phyloP scores from a whole-genome alignment of 208 protist species.

The Wallacemonas sp. region DNA sequence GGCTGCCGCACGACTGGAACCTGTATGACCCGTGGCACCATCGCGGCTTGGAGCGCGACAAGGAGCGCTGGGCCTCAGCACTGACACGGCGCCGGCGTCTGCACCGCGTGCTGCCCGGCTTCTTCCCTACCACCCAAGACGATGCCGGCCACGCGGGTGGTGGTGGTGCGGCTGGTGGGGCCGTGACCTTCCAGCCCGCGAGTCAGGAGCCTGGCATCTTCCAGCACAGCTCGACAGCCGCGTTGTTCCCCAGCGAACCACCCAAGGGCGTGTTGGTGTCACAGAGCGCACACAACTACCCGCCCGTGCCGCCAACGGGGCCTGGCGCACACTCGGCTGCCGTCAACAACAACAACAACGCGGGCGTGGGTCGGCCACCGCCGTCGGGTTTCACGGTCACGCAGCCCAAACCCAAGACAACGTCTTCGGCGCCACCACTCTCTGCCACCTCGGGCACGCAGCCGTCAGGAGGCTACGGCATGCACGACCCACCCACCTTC shows the following conservation, averaged over 20 bases:
- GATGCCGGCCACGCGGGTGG: neutral
- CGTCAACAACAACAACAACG: neutral
- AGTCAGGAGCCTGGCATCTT: too few relatives aligned
- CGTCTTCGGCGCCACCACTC: too few relatives aligned
- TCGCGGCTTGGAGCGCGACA: constrained; percentile 12
- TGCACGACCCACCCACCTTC: too few relatives aligned
- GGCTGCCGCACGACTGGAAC: constrained; percentile 14
- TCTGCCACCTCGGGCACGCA: too few relatives aligned
- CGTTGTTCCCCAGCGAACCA: neutral
- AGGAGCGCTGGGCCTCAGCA: constrained; percentile 6
- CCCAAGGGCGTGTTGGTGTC: too few relatives aligned
- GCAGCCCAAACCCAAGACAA: too few relatives aligned
- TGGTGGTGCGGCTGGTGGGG: too few relatives aligned
- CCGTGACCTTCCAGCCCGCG: neutral
- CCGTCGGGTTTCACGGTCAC: too few relatives aligned
- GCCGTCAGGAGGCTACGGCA: too few relatives aligned
- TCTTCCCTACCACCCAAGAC: neutral
- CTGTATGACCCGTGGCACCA: constrained; percentile 22
- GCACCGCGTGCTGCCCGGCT: constrained; percentile 9
- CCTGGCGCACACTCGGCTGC: neutral
- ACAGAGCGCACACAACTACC: too few relatives aligned
- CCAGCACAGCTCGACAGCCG: neutral
- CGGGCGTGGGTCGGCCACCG: too few relatives aligned
- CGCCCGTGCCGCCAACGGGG: neutral
- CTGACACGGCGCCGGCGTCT: constrained; percentile 18